Base-by-base conservation (phyloP, 306 rosid species). In the Coriaria nepalensis region DNA sequence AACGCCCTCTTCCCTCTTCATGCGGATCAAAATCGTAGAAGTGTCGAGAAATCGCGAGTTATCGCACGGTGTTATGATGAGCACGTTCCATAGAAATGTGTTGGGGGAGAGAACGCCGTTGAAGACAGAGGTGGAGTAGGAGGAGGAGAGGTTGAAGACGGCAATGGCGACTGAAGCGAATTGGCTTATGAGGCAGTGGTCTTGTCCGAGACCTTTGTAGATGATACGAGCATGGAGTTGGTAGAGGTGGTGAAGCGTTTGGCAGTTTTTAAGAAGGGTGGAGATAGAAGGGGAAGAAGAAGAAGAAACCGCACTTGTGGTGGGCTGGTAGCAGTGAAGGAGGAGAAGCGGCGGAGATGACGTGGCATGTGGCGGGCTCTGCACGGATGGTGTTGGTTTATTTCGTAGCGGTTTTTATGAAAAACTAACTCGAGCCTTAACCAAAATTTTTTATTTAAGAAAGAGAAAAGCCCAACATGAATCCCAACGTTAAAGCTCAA, bases 31-130 rank as follows among this genome's bases (percentile, higher is more conserved):
- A 43, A 48, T 43, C 9, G 54, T 65, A 53, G 74, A 20, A 15
- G 75, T 60, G 7, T 56, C 61, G 9, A n/a, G 53, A 43, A 70
- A 81, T 35, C 6, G 10, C 5, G 43, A 59, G 10, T 50, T 71
- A 4, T 67, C 72, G 73, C 77, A 73, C 53, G 62, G 62, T 13
- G 53, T 62, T 37, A 50, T 66, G 38, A 79, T 61, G 46, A 86
- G 73, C 32, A 63, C 45, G 56, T 82, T 86, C 96, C 96, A 86
- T 9, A 86, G 90, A 47, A 70, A 65, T 45, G 74, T 49, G n/a
- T 36, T 32, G 11, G 90, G 90, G 4, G 40, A 2, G 49, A 70
- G 39, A 51, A 82, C 64, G 11, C 52, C 42, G 45, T 59, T 54
- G 38, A 64, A 61, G 55, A 73, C 59, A 13, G 57, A 29, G 52